phyloP scores from a whole-genome alignment of 208 protist genomes.

The Acanthamoeba royreba region DNA sequence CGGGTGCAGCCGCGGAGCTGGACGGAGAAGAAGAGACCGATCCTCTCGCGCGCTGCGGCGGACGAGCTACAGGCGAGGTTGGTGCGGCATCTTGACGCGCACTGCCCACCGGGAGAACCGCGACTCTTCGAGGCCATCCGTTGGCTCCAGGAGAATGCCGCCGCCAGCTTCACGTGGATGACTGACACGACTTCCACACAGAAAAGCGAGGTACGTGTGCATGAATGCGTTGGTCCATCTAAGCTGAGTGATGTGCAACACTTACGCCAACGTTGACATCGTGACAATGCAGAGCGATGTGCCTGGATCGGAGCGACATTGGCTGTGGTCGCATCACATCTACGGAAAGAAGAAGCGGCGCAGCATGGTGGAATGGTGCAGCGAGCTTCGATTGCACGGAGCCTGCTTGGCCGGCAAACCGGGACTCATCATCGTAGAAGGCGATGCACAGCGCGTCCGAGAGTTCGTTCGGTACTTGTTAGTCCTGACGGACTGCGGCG shows the following conservation, averaged over 20 bases:
- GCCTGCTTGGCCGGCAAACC: constrained; percentile 2
- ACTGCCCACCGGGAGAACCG: neutral
- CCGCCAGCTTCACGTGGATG: neutral
- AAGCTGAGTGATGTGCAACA: neutral
- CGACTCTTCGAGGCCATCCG: neutral
- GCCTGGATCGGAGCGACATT: neutral
- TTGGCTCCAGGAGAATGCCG: neutral
- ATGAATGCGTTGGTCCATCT: neutral
- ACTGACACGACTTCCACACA: neutral
- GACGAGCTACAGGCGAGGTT: neutral
- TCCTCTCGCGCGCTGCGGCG: neutral
- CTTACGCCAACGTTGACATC: neutral
- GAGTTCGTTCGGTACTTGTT: constrained; percentile 5
- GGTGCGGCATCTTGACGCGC: neutral
- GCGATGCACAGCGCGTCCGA: neutral
- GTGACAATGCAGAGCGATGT: too few relatives aligned
- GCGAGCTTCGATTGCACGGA: neutral
- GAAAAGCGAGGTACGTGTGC: neutral
- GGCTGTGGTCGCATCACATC: constrained; percentile 37
- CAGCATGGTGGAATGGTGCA: neutral
- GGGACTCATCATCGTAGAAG: neutral
- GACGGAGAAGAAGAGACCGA: neutral
- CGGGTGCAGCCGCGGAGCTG: too few relatives aligned
- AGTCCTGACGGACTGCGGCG: too few relatives aligned
- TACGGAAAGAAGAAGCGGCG: constrained; percentile 20